Percentiles rank a stretch among this genome's conserved stretches.
Conservation (phyloP, 1,284 basidiomycete genomes). For the Malassezia psittaci region DNA sequence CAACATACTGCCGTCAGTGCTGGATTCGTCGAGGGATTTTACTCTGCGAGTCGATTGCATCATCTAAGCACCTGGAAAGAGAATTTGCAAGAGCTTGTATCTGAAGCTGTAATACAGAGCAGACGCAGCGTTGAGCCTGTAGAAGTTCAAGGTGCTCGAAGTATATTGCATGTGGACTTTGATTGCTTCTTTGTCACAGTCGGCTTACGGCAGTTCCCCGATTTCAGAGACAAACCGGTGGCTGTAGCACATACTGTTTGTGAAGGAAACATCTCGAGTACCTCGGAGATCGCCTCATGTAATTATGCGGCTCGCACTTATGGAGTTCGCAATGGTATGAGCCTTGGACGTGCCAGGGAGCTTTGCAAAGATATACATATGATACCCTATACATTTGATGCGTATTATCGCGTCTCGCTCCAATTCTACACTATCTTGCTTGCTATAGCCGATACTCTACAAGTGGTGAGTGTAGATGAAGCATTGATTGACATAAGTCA, state of each 20-base stretch:
- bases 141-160: constrained; percentile 44
- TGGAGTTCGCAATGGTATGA: constrained; percentile 90
- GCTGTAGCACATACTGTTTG: constrained; percentile 78
- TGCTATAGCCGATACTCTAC: constrained; percentile 74
- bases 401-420: constrained; percentile 55
- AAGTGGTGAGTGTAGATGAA: constrained; percentile 93
- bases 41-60: constrained; percentile 81
- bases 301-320: constrained; percentile 83
- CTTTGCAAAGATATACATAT: constrained; percentile 54
- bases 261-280: constrained; percentile 28
- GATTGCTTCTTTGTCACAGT: constrained; percentile 82
- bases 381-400: constrained; percentile 79
- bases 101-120: constrained; percentile 54
- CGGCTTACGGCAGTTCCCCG: constrained; percentile 31
- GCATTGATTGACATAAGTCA: constrained; percentile 79
- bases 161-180: constrained; percentile 53
- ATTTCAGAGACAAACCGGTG: constrained; percentile 55
- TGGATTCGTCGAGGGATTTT: constrained; percentile 79
- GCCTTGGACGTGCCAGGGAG: constrained; percentile 51
- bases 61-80: constrained; percentile 86
- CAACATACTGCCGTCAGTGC: constrained; percentile 72
- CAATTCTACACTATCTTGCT: constrained; percentile 85
- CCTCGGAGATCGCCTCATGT: constrained; percentile 73
- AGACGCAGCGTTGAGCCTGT: constrained; percentile 56
- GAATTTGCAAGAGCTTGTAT: constrained; percentile 70